A percentile compares a stretch with the other conserved stretches of the same genome.
These are phyloP conservation scores for Kodamaea nitidulidarum DNA, from an alignment of 805 yeast species.

Conservation along the genomic window DNA sequence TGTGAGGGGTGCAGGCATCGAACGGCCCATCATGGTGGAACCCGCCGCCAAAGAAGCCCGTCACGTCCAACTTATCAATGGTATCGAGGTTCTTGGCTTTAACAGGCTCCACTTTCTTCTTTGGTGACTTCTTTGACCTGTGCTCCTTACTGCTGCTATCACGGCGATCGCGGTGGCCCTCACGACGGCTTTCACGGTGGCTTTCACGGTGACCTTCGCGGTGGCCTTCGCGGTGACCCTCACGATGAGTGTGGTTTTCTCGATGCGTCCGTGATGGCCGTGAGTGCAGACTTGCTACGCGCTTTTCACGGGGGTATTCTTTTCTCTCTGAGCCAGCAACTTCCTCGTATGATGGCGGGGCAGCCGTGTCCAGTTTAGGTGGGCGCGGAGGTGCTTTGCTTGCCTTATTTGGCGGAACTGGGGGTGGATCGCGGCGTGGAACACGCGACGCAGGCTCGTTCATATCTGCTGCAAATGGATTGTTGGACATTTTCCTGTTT, in stretches of 20 bases:
- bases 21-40: slow-evolving; percentile 99
- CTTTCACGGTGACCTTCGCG: not conserved
- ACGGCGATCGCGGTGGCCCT: slow-evolving; percentile 12
- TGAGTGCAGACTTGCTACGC: slow-evolving; percentile 11
- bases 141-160: slow-evolving; percentile 11
- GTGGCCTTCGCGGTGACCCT: not conserved
- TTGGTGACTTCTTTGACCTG: slow-evolving; percentile 29
- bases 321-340: slow-evolving; percentile 57
- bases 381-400: slow-evolving; percentile 17
- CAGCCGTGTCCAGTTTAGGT: slow-evolving; percentile 16
- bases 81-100: slow-evolving; percentile 80
- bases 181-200: not conserved
- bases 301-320: slow-evolving; percentile 12
- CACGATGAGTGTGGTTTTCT: not conserved
- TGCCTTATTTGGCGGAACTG: slow-evolving; percentile 25
- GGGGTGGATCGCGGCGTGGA: slow-evolving; percentile 37
- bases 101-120: slow-evolving; percentile 41
- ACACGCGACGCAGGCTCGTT: slow-evolving; percentile 33
- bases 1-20: slow-evolving; percentile 96
- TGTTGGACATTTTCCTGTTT: slow-evolving; percentile 35
- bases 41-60: slow-evolving; percentile 88
- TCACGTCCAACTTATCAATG: slow-evolving; percentile 92
- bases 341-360: slow-evolving; percentile 71
- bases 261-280: not conserved
- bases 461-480: slow-evolving; percentile 51